Evolutionary conservation across 2,329 filamentous ascomycete species (phyloP).

Genomic region (Aspergillaceae sp.): DNA sequence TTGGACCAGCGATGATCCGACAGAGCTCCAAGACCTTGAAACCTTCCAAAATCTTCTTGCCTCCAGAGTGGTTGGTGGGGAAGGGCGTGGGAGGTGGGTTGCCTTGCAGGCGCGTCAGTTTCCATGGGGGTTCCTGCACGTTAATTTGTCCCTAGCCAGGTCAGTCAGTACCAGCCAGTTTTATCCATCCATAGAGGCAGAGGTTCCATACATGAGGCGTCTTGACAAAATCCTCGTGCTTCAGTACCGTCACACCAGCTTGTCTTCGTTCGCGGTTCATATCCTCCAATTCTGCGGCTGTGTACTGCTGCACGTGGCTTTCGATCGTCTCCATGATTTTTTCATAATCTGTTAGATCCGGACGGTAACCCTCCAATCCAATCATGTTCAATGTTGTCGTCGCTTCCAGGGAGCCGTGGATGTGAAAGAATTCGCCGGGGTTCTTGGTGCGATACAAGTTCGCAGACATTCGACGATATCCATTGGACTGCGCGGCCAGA

Average conservation of each 20-base stretch:
- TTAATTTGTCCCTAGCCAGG: constrained; percentile 24
- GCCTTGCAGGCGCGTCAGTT: constrained; percentile 22
- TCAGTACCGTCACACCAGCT: constrained; percentile 53
- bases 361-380: constrained; percentile 53
- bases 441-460: constrained; percentile 62
- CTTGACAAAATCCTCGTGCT: constrained; percentile 50
- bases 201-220: constrained; percentile 45
- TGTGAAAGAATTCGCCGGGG: constrained; percentile 62
- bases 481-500: constrained; percentile 59
- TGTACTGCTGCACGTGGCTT: constrained; percentile 48
- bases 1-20: constrained; percentile 67
- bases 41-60: constrained; percentile 40
- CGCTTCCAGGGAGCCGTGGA: constrained; percentile 66
- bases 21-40: constrained; percentile 67
- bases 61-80: constrained; percentile 23
- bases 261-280: constrained; percentile 50
- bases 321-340: constrained; percentile 54
- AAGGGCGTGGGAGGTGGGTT: constrained; percentile 20
- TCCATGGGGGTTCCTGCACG: constrained; percentile 29
- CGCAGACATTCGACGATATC: constrained; percentile 63
- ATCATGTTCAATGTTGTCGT: constrained; percentile 62
- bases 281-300: constrained; percentile 48
- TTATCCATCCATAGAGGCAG: not conserved
- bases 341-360: constrained; percentile 53
- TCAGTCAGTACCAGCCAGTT: not conserved